Base-by-base conservation (phyloP, 2,329 filamentous ascomycete species). In the Ceratocystis diversiconidia region DNA sequence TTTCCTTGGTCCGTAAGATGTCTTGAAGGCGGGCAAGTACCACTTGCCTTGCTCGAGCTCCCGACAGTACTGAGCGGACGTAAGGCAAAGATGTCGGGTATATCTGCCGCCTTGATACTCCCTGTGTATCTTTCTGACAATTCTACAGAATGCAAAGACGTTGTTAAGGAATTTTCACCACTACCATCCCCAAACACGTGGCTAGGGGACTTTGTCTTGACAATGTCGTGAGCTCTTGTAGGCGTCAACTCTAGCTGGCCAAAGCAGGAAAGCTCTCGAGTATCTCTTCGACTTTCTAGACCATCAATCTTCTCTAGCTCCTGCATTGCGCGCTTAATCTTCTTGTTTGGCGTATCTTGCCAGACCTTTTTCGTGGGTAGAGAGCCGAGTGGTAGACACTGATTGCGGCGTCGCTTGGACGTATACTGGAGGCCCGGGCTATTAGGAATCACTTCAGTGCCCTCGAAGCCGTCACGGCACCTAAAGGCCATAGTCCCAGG, bases 401-500 rank as follows among this genome's bases (percentile, higher is more conserved):
- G 62, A n/a, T 61, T 48, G 17, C 63, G 57, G 19, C 66, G 59
- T 46, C 66, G 57, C n/a, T 67, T 67, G 15, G 57, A n/a, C 6
- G 62, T 50, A 17, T 62, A 46, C 57, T 67, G 66, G 17, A 67
- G 59, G 2, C 66, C 63, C 4, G 66, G 63, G n/a, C 66, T 60
- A 46, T 67, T 67, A 17, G 63, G 60, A 44, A 67, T 48, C 19
- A 64, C 63, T 48, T 67, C 66, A 22, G 60, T 57, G 5, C 66
- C 63, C n/a, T 67, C 63, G 55, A 67, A 67, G 6, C 66, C 63
- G 32, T 67, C 66, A 5, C 63, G 48, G 32, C 66, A 67, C 25
- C 59, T 28, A 55, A 59, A 67, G 8, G 44, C 46, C n/a, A 60
- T 44, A 10, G 48, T 63, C 25, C 55, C 55, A 1, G 63, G 55